Evolutionary conservation across 2,329 filamentous ascomycete species (phyloP).

Genomic region (Ambrosiella cleistominuta): DNA sequence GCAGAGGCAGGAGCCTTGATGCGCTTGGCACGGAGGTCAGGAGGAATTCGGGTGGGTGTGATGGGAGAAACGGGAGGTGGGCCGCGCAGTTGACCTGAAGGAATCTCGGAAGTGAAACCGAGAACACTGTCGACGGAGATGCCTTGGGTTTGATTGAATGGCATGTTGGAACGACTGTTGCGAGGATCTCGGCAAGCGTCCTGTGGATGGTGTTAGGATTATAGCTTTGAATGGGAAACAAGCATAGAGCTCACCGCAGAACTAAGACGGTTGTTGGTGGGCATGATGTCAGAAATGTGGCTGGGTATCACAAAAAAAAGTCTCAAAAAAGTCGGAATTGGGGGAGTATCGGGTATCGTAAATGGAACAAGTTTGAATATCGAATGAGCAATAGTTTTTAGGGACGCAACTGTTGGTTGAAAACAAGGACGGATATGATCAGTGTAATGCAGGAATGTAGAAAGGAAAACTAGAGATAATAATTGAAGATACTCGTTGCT

Average conservation of each 20-base stretch:
- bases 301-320: neutral
- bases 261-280: neutral
- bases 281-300: neutral
- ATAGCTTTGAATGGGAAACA: neutral
- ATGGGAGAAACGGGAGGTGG: constrained; percentile 34
- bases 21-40: constrained; percentile 10
- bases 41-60: constrained; percentile 17
- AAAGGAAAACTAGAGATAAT: too few relatives aligned
- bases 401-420: too few relatives aligned
- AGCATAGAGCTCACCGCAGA: neutral
- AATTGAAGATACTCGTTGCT: too few relatives aligned
- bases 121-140: constrained; percentile 90
- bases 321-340: too few relatives aligned
- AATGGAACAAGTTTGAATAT: too few relatives aligned
- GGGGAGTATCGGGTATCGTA: too few relatives aligned
- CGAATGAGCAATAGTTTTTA: too few relatives aligned
- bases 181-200: constrained; percentile 8
- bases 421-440: too few relatives aligned
- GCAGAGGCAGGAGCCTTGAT: constrained; percentile 9
- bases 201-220: neutral
- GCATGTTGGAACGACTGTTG: neutral
- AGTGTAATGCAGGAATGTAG: too few relatives aligned
- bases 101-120: constrained; percentile 84
- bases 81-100: constrained; percentile 73
- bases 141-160: constrained; percentile 20